Base-by-base conservation (phyloP, 192 early-diverging fungal genomes). In the Umbelopsis sp. region DNA sequence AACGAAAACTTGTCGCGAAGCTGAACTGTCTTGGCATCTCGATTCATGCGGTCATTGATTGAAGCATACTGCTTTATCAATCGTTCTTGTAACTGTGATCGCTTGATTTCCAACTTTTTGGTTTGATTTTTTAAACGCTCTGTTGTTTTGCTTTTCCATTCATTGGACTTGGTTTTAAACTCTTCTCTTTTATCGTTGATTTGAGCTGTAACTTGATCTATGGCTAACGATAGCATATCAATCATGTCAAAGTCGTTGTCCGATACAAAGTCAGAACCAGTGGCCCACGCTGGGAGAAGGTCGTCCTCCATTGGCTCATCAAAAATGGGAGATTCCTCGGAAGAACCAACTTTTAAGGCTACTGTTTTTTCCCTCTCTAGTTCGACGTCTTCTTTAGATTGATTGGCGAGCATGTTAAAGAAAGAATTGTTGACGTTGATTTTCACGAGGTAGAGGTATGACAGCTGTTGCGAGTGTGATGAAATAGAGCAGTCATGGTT, bases 1-100 rank as follows among this genome's bases (percentile, higher is more conserved):
- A 91, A 91, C 13, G 88, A 79, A 22, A 89, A 48, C 71, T 91
- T 91, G 74, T 91, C 87, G 45, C 84, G 79, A 13, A 84, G 73
- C 25, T 74, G 75, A 21, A 83, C 85, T 5, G 80, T 79, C 10
- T 79, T 83, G 30, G 80, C 78, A n/a, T 80, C 74, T 47, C 52
- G 30, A 30, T 75, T 76, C 70, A 80, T 73, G 20, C 69, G 66
- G 1, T 66, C 66, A 46, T 75, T 68, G 18, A 80, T 68, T 11
- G 64, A 61, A 44, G 64, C 47, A 46, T 78, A 78, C 11, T 72
- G 70, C 7, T 49, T 21, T 2, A 78, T 48, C 33, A 80, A 53
- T n/a, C 66, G 61, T 25, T 65, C 46, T 44, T 75, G 67, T 0
- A 80, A 48, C 3, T 53, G 33, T n/a, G 66, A 52, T 8, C 74